A percentile compares a stretch with the other conserved stretches of the same genome.
Conservation (phyloP, 202 grass and related monocot genomes). For the Alloteropsis angusta region DNA sequence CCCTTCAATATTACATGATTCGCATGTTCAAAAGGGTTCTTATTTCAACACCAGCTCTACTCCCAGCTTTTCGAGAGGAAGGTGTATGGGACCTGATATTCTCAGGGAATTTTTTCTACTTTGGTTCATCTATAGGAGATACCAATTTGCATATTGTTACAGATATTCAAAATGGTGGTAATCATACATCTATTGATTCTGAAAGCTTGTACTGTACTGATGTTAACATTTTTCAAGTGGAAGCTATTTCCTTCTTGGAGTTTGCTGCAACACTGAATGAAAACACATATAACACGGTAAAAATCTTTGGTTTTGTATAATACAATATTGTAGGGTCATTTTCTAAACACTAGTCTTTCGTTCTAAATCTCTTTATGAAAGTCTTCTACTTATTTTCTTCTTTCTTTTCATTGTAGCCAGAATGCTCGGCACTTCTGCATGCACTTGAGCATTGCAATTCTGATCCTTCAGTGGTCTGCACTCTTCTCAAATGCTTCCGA, state of each 20-base stretch:
- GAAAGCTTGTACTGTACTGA: conserved; percentile 36
- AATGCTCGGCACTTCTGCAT: conserved; percentile 66
- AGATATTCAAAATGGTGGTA: conserved; percentile 23
- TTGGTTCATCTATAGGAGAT: conserved; percentile 44
- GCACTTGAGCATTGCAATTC: conserved; percentile 56
- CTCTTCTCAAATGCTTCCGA: conserved; percentile 80
- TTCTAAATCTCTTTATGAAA: background rate
- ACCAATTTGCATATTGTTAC: conserved; percentile 19
- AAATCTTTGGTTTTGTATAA: conserved; percentile 4
- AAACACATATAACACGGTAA: conserved; percentile 85
- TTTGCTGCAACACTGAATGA: conserved; percentile 79
- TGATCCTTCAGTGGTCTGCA: conserved; percentile 48
- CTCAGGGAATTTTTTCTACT: conserved; percentile 92
- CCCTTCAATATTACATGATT: conserved; percentile 73
- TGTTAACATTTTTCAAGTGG: conserved; percentile 69
- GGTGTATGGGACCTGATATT: conserved; percentile 91
- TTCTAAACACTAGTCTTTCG: background rate
- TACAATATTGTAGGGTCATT: conserved; percentile 1
- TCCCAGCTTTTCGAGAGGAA: conserved; percentile 72
- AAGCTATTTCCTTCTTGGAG: conserved; percentile 97
- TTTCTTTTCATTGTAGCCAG: conserved; percentile 54
- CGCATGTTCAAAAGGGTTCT: conserved; percentile 84
- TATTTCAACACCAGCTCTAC: conserved; percentile 74
- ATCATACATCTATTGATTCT: conserved; percentile 13
- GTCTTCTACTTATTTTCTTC: conserved; percentile 6